A percentile compares a stretch with the other conserved stretches of the same genome.
These are phyloP conservation scores for Mortierella sp. DNA, from an alignment of 371 early-diverging fungal species.

Conservation along the genomic window DNA sequence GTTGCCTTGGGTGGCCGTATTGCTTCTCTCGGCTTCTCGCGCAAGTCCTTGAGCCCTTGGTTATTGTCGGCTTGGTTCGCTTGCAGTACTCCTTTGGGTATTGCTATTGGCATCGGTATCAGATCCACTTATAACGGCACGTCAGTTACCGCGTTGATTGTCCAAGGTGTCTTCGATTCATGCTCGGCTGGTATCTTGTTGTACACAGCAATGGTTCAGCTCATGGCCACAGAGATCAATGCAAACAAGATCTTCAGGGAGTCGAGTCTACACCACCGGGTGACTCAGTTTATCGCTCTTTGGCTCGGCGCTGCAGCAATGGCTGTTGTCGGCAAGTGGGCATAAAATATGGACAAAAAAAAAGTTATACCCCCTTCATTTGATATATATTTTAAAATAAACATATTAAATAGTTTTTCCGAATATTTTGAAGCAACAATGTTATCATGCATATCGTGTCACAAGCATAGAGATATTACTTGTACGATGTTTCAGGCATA, in stretches of 20 bases:
- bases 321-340: conserved; percentile 86
- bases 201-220: conserved; percentile 79
- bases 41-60: conserved; percentile 54
- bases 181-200: conserved; percentile 85
- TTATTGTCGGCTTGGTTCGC: conserved; percentile 61
- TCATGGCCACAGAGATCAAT: conserved; percentile 77
- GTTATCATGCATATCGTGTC: neutral
- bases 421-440: too few relatives aligned
- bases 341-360: conserved; percentile 52
- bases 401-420: too few relatives aligned
- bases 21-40: conserved; percentile 60
- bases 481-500: neutral
- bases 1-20: conserved; percentile 85
- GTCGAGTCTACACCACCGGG: conserved; percentile 2
- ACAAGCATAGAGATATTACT: neutral
- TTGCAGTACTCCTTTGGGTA: conserved; percentile 81
- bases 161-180: conserved; percentile 83
- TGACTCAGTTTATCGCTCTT: conserved; percentile 61
- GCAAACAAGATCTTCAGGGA: conserved; percentile 64
- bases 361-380: neutral
- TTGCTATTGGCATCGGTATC: conserved; percentile 81
- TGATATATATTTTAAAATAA: too few relatives aligned
- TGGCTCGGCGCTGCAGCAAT: conserved; percentile 80
- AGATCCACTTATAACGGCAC: conserved; percentile 68
- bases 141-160: conserved; percentile 65